Percentiles rank a stretch among this genome's conserved stretches.
phyloP scores from a whole-genome alignment of 495 filamentous ascomycete species.

The Aspergillus taichungensis region DNA sequence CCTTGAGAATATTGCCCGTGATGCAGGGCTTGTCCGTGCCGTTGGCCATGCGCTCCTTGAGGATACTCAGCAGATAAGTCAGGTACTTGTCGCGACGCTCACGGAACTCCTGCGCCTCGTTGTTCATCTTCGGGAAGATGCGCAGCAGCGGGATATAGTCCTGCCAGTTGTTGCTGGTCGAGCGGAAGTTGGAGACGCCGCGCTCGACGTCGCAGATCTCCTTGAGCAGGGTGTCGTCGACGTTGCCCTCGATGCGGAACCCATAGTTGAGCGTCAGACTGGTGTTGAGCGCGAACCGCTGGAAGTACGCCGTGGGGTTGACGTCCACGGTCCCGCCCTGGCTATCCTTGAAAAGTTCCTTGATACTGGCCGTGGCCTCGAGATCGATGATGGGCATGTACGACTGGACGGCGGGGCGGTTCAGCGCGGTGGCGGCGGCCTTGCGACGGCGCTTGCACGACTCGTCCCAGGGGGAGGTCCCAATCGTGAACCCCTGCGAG shows the following conservation, averaged over 20 bases:
- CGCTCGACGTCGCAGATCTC: conserved; percentile 59
- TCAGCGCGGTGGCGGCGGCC: conserved; percentile 61
- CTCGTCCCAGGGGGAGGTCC: conserved; percentile 67
- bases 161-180: conserved; percentile 62
- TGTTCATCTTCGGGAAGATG: conserved; percentile 45
- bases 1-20: conserved; percentile 58
- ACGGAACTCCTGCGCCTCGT: conserved; percentile 45
- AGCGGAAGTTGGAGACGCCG: conserved; percentile 54
- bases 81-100: conserved; percentile 48
- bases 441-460: conserved; percentile 63
- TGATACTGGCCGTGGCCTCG: conserved; percentile 55
- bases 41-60: conserved; percentile 50
- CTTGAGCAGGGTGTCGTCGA: conserved; percentile 47
- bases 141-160: conserved; percentile 60
- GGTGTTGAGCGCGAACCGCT: conserved; percentile 59
- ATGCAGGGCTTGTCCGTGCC: conserved; percentile 64
- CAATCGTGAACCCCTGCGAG: conserved; percentile 65
- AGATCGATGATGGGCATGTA: conserved; percentile 70
- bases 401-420: conserved; percentile 54
- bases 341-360: conserved; percentile 51
- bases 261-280: conserved; percentile 61
- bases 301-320: conserved; percentile 57
- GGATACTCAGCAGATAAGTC: conserved; percentile 47
- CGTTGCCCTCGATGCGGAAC: conserved; percentile 49
- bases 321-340: conserved; percentile 49